These are phyloP conservation scores for Scheffersomyces titani DNA, from an alignment of 1,139 yeast genomes.

Conservation along the genomic window DNA sequence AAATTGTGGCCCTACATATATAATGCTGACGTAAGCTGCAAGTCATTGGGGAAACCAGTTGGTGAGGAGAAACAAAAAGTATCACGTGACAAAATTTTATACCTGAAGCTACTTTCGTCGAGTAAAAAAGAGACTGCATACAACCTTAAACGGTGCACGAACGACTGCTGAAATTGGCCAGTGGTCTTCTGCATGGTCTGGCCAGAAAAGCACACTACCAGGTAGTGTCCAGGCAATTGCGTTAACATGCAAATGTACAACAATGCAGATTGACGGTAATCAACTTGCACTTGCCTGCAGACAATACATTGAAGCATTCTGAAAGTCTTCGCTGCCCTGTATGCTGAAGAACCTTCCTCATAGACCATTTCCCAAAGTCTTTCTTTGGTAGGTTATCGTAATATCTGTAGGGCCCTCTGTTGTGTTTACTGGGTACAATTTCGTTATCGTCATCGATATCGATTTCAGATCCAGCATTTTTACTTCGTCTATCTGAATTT, in stretches of 20 bases:
- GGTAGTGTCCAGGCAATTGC: background rate
- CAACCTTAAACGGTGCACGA: background rate
- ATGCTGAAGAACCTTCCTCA: constrained; percentile 1
- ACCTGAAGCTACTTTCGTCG: too few species aligned
- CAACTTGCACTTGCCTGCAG: background rate
- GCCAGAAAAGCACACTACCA: background rate
- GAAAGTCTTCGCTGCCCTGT: background rate
- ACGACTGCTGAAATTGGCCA: background rate
- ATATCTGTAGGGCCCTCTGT: background rate
- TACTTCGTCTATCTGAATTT: background rate
- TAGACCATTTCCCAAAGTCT: background rate
- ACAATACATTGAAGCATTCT: background rate
- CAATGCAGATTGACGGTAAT: background rate
- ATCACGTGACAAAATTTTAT: too few species aligned
- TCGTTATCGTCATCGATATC: background rate
- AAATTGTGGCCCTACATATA: background rate
- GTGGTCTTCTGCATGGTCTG: background rate
- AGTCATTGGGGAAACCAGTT: too few species aligned
- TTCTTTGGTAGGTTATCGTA: background rate
- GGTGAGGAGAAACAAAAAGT: too few species aligned
- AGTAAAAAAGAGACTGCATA: background rate
- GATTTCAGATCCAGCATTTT: background rate
- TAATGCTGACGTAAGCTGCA: background rate
- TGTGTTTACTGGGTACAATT: background rate
- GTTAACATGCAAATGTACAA: background rate